Conservation (phyloP, 140 eudicot genomes). For the Bidens hawaiensis region DNA sequence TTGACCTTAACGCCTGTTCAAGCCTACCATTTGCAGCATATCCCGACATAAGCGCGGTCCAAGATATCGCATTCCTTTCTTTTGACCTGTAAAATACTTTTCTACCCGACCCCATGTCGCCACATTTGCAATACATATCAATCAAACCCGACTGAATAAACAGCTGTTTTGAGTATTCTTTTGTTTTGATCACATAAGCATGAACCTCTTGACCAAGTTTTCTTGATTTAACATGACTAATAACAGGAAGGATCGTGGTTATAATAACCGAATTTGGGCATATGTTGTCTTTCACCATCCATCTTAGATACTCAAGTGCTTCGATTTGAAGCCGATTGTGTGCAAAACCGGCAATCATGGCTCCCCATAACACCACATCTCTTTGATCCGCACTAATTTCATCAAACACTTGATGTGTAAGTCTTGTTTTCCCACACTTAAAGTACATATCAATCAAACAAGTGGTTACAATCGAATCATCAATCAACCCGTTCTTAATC, state of each 20-base stretch:
- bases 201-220: conserved; percentile 74
- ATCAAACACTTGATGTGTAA: conserved; percentile 58
- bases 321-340: conserved; percentile 65
- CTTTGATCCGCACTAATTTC: conserved; percentile 47
- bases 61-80: conserved; percentile 67
- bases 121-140: conserved; percentile 90
- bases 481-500: conserved; percentile 64
- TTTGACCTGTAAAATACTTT: conserved; percentile 63
- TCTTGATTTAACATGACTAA: conserved; percentile 47
- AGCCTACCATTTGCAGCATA: conserved; percentile 65
- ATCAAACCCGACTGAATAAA: conserved; percentile 70
- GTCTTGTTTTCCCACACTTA: conserved; percentile 68
- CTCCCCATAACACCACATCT: conserved; percentile 88
- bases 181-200: conserved; percentile 77
- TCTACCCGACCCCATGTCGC: conserved; percentile 76
- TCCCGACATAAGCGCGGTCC: conserved; percentile 89
- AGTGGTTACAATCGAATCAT: conserved; percentile 49
- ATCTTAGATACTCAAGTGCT: conserved; percentile 62
- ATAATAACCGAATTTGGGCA: conserved; percentile 58
- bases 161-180: conserved; percentile 59
- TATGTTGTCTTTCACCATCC: conserved; percentile 57
- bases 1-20: conserved; percentile 65
- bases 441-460: conserved; percentile 90
- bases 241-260: conserved; percentile 64
- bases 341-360: conserved; percentile 88